Evolutionary conservation across 208 protist genomes (phyloP).

Genomic region (Angomonas desouzai): DNA sequence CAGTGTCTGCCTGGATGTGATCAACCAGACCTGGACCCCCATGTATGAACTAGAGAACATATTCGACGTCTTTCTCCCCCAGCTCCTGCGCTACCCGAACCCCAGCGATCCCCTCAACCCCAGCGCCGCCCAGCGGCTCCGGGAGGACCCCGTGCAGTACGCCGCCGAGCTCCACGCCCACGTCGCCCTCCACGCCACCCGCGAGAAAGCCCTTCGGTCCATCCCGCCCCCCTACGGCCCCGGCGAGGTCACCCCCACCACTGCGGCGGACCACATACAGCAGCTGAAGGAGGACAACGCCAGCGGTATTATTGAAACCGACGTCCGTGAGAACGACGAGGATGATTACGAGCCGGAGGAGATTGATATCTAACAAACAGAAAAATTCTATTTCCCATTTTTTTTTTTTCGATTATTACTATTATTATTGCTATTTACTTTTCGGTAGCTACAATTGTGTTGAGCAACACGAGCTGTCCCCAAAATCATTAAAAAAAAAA

Average conservation of each 20-base stretch:
- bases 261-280: neutral
- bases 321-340: slow-evolving; percentile 6
- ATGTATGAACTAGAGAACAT: slow-evolving; percentile 95
- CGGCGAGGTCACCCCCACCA: neutral
- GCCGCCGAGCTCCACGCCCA: slow-evolving; percentile 61
- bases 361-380: slow-evolving; percentile 62
- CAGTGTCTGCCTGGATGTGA: slow-evolving; percentile 98
- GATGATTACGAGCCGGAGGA: slow-evolving; percentile 72
- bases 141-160: slow-evolving; percentile 86
- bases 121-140: slow-evolving; percentile 90
- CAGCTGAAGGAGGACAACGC: slow-evolving; percentile 9
- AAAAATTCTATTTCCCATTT: too few relatives aligned
- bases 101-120: slow-evolving; percentile 97
- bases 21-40: slow-evolving; percentile 99
- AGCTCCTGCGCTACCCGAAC: slow-evolving; percentile 98
- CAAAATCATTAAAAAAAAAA: neutral
- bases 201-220: slow-evolving; percentile 37
- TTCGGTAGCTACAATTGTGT: slow-evolving; percentile 1
- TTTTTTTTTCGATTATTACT: neutral
- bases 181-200: slow-evolving; percentile 61
- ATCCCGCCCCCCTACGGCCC: slow-evolving; percentile 36
- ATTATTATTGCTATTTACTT: slow-evolving; percentile 7
- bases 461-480: neutral
- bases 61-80: slow-evolving; percentile 97
- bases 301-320: slow-evolving; percentile 10